A percentile compares a stretch with the other conserved stretches of the same genome.
These are phyloP conservation scores for Grammothele lineata DNA, from an alignment of 768 basidiomycete genomes.

Conservation along the genomic window DNA sequence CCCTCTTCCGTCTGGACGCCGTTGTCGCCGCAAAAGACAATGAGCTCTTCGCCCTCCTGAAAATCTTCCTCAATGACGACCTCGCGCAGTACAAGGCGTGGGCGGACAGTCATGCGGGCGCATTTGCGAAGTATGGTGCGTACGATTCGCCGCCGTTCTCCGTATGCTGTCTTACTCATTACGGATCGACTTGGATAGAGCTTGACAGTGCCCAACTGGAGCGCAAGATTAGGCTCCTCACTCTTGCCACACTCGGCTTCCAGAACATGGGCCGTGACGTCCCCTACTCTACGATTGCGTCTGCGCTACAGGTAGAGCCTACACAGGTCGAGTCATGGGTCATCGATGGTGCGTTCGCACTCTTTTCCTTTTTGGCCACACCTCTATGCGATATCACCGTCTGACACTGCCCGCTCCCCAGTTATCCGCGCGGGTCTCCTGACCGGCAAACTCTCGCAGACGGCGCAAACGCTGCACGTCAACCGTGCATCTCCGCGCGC, in stretches of 20 bases:
- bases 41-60: conserved; percentile 70
- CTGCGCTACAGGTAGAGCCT: conserved; percentile 57
- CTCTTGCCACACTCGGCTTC: conserved; percentile 73
- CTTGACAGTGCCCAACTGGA: conserved; percentile 58
- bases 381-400: neutral
- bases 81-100: conserved; percentile 60
- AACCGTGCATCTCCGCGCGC: conserved; percentile 69
- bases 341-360: conserved; percentile 75
- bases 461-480: conserved; percentile 66
- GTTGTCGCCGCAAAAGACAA: conserved; percentile 62
- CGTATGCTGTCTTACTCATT: conserved; percentile 56
- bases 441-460: conserved; percentile 81
- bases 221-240: conserved; percentile 75
- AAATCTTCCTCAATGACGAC: conserved; percentile 66
- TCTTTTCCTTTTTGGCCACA: conserved; percentile 2
- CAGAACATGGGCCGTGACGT: conserved; percentile 71
- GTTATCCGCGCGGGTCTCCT: conserved; percentile 79
- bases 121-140: conserved; percentile 54
- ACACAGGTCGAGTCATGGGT: conserved; percentile 81
- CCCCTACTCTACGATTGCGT: conserved; percentile 64
- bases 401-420: conserved; percentile 24
- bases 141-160: too few species aligned
- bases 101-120: conserved; percentile 44
- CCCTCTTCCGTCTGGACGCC: conserved; percentile 71
- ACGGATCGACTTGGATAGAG: conserved; percentile 42